phyloP scores from a whole-genome alignment of 805 yeast species.

The Metschnikowia cerradonensis region DNA sequence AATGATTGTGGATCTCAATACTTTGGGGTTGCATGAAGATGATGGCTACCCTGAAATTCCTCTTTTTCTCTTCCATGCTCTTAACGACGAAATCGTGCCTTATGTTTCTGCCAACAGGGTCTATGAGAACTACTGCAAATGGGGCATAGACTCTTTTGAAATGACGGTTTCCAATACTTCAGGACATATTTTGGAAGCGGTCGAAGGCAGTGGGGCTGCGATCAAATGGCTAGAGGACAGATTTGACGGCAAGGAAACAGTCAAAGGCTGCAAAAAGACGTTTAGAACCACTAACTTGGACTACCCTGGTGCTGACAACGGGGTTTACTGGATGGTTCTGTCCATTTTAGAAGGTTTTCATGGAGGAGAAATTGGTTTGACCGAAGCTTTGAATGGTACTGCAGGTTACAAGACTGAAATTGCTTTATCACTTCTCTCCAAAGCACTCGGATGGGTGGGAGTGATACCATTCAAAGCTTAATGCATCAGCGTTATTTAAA shows the following conservation, averaged over 20 bases:
- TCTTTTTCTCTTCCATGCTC: slow-evolving; percentile 23
- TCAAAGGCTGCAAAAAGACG: slow-evolving; percentile 10
- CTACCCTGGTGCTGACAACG: slow-evolving; percentile 12
- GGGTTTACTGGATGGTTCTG: slow-evolving; percentile 4
- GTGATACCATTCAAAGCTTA: slow-evolving; percentile 1
- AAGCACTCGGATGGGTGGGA: neutral
- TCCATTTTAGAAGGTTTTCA: neutral
- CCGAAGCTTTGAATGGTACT: neutral
- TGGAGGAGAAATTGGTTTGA: slow-evolving; percentile 5
- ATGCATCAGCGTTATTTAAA: neutral
- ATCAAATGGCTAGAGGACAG: slow-evolving; percentile 12
- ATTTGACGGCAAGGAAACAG: slow-evolving; percentile 9
- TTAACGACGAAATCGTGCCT: slow-evolving; percentile 23
- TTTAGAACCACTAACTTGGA: slow-evolving; percentile 11
- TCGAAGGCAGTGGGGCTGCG: slow-evolving; percentile 13
- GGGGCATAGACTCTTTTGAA: slow-evolving; percentile 27
- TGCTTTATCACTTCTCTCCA: neutral
- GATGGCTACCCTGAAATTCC: slow-evolving; percentile 22
- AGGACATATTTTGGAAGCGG: slow-evolving; percentile 25
- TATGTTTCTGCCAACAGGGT: slow-evolving; percentile 14
- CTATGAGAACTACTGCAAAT: slow-evolving; percentile 27
- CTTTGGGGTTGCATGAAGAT: neutral
- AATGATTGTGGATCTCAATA: slow-evolving; percentile 4
- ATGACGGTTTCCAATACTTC: slow-evolving; percentile 22
- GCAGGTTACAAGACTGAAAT: neutral